Conservation (phyloP, 75 land plant species). For the Sequoiadendron giganteum region DNA sequence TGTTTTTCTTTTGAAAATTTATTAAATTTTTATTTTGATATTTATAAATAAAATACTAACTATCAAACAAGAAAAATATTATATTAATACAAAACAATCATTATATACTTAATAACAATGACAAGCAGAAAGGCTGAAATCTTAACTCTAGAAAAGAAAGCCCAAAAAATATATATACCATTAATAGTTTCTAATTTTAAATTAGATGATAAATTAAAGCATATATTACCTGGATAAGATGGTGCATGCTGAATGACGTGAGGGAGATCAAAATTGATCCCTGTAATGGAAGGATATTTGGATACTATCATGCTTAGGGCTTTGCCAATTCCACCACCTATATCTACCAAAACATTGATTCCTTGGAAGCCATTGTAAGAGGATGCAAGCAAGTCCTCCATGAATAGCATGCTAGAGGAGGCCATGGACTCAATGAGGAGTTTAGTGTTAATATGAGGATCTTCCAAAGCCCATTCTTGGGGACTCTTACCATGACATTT, state of each 20-base stretch:
- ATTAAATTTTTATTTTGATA: no score
- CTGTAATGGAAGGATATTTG: background rate
- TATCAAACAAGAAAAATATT: no score
- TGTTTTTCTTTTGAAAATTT: no score
- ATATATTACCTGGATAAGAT: no score
- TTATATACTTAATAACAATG: no score
- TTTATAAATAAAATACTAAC: no score
- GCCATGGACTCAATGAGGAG: background rate
- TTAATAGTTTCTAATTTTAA: no score
- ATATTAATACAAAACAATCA: no score
- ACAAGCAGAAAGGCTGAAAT: no score
- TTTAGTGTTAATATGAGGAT: background rate
- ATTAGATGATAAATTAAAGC: no score
- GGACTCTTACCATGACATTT: background rate
- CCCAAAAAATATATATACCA: no score
- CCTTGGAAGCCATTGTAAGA: background rate
- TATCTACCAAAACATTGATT: background rate
- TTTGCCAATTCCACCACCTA: background rate
- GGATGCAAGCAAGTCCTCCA: background rate
- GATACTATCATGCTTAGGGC: background rate
- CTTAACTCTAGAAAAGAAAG: no score
- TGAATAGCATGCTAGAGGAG: background rate
- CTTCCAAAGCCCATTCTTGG: background rate
- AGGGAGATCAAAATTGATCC: conserved; percentile 5
- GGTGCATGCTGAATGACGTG: background rate